Base-by-base conservation (phyloP, 176 grass and related monocot genomes). In the Olyra latifolia region DNA sequence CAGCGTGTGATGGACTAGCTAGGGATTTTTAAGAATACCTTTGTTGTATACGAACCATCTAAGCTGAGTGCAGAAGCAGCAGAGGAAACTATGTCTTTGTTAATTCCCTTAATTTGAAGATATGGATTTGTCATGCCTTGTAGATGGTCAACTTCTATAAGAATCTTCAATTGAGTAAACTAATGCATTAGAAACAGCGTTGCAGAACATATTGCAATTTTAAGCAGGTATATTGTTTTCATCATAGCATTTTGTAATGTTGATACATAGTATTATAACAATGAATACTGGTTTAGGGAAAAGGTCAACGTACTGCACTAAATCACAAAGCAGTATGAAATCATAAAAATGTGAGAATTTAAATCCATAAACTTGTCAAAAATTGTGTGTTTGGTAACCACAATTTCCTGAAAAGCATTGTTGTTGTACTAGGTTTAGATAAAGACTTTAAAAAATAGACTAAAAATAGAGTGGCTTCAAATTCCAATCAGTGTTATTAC, bases 21-120 rank as follows among this genome's bases (percentile, higher is more conserved):
- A 83, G n/a, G 16, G 30, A 83, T 28, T 50, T 83, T 39, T 63
- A 70, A 63, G 46, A 8, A 63, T 75, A 98, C 95, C 95, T 98
- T 98, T 45, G 95, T 98, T 24, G 95, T 98, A 83, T 95, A 98
- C 40, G 92, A 93, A 66, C 86, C 92, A 87, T 93, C 86, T 82
- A 98, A 90, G 83, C 79, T 83, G 67, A 98, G 92, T 72, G 88
- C 85, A 71, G 92, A 98, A 59, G 88, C 92, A 76, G 95, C 74
- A 71, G 86, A 77, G 44, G 86, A 87, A 82, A 93, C 92, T 71
- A 95, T 85, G 70, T 93, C 95, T 81, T 98, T 98, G 64, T 93
- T 98, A 45, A 81, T 89, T 78, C 95, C 95, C 93, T 98, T 98
- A 79, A 98, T 98, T 93, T 98, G 95, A 83, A 98, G 84, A 77